A percentile compares a stretch with the other conserved stretches of the same genome.
Conservation (phyloP, 2,329 filamentous ascomycete genomes). For the Xenoacremonium recifei region DNA sequence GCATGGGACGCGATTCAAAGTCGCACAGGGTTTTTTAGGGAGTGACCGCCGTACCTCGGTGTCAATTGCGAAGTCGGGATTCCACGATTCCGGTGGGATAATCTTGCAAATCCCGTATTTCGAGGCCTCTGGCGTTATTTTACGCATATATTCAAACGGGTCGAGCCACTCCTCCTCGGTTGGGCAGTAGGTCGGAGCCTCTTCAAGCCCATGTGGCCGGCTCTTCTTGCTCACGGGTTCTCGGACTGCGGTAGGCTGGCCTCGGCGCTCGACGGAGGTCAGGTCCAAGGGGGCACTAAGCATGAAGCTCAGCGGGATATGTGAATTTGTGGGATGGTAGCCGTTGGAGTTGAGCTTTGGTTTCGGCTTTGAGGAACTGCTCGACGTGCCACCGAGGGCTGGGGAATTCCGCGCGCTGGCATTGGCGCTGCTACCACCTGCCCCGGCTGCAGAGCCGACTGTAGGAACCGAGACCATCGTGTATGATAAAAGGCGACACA, state of each 20-base stretch:
- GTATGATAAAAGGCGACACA: conserved; percentile 10
- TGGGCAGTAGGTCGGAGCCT: conserved; percentile 87
- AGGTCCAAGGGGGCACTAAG: conserved; percentile 70
- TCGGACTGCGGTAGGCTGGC: conserved; percentile 72
- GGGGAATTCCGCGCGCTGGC: conserved; percentile 53
- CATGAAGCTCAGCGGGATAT: conserved; percentile 55
- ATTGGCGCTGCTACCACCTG: conserved; percentile 36
- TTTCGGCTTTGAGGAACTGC: conserved; percentile 46
- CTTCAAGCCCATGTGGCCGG: conserved; percentile 79
- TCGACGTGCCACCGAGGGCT: conserved; percentile 36
- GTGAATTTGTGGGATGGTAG: conserved; percentile 50
- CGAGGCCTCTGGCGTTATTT: conserved; percentile 81
- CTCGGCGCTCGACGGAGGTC: conserved; percentile 86
- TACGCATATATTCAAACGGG: conserved; percentile 89
- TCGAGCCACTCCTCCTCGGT: conserved; percentile 94
- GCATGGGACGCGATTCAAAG: too few species aligned
- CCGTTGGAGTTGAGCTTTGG: conserved; percentile 54
- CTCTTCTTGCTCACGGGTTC: conserved; percentile 75
- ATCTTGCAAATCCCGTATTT: conserved; percentile 95
- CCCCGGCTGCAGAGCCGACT: conserved; percentile 35
- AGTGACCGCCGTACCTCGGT: conserved; percentile 68
- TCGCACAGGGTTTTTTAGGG: too few species aligned
- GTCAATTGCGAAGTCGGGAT: conserved; percentile 92
- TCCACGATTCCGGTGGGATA: conserved; percentile 90
- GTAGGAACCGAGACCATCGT: conserved; percentile 42